Base-by-base conservation (phyloP, 2,329 filamentous ascomycete genomes). In the Tothia fuscella region DNA sequence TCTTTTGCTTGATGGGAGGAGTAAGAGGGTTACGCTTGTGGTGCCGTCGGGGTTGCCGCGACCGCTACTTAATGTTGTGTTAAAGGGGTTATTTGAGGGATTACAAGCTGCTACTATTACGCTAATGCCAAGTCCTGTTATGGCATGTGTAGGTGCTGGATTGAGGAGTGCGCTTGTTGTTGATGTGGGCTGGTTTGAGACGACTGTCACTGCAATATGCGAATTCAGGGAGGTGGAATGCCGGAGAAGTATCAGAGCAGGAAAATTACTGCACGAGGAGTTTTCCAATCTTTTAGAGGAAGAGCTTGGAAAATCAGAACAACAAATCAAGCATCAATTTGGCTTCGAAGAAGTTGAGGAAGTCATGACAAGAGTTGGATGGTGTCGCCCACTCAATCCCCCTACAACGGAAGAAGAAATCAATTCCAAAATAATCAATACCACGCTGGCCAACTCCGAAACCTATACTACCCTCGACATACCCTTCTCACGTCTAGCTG, bases 131-230 rank as follows among this genome's bases (percentile, higher is more conserved):
- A 74, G 76, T 0, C 76, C 89, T 0, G 72, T 86, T 16, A 80
- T 91, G 60, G 70, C 78, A 2, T 69, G 81, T 5, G 74, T 88
- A 3, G 82, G 81, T 6, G 87, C 88, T 5, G 91, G 91, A 1
- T 66, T 93, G 30, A 78, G 91, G 12, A 85, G 84, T n/a, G 86
- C 81, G 1, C 60, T 98, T 31, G 76, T 96, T 1, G 70, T 98
- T 28, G 87, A 98, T 54, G 71, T 98, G 46, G 91, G 89, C 32
- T 98, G 91, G 91, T 72, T 78, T 31, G 91, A 96, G 60, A 93
- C 88, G 0, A 73, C 80, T 1, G 75, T 93, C 17, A 93, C 86
- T 0, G 82, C 80, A 5, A 71, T 96, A 5, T 96, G 88, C 55
- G 91, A 98, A 61, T 94, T 87, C 57, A 79, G 84, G 41, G 87